Base-by-base conservation (phyloP, 176 grass and related monocot genomes). In the Juncus inflexus region DNA sequence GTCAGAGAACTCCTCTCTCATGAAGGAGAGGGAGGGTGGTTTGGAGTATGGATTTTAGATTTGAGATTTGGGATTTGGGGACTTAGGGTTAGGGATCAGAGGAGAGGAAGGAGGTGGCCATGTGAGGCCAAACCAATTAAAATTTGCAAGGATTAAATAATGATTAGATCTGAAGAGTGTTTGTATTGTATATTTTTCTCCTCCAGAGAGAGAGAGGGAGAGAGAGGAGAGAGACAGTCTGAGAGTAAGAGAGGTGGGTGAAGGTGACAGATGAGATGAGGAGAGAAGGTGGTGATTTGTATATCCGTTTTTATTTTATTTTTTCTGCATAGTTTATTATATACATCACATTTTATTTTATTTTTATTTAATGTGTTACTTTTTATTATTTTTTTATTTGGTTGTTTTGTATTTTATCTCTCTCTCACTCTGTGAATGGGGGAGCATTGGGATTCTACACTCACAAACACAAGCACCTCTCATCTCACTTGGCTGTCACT, bases 121-220 rank as follows among this genome's bases (percentile, higher is more conserved):
- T 83, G 87, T 76, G 83, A 83, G 62, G 67, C 76, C 72, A 70
- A 62, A 67, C 72, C 73, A 90, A 86, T 71, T 36, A 71, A 71
- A 71, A 71, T 71, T 58, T 7, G 54, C 15, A 71, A 67, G 78
- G 79, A 86, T 83, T 90, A 83, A 90, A 90, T 83, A 90, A 86
- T 86, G 75, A 90, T 86, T 90, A 79, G 86, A 90, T 90, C 78
- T 82, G 86, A 69, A 65, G 41, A 77, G 62, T 6, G 43, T 9
- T 47, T 9, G 19, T 28, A 28, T 47, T 47, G 6, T 47, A 47
- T 47, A 47, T 47, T 47, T 47, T 47, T 47, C 43, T 9, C 43
- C 43, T 47, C 43, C 43, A 6, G 43, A 47, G 43, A 47, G 43
- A 47, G 6, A 47, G 43, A 47, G 43, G 1, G 9, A 47, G 43